Evolutionary conservation across 495 filamentous ascomycete genomes (phyloP), one percentile per base, ranked within the genome.

Genomic region (Penicillium atrosanguineum): DNA sequence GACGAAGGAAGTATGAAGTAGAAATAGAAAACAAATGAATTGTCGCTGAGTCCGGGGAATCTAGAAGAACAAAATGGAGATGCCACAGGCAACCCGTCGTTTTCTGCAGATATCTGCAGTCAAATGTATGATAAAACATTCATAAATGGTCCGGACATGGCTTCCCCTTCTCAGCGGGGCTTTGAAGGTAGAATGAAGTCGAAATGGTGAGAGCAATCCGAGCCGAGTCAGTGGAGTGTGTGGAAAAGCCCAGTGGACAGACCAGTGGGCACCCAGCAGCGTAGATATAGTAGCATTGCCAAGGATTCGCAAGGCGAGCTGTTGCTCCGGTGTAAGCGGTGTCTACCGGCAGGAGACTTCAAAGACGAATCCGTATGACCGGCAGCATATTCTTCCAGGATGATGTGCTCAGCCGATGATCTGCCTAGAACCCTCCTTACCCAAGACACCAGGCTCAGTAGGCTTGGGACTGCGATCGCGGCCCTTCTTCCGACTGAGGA

Each of bases 401-500:
- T 38, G 20, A 25, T 1, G n/a, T n/a, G 34, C 45, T 71, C 60
- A 71, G 59, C 70, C 72, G 57, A 78, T 75, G 46, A 78, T 78
- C 50, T 77, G 75, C 46, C 94, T 80, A 18, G 94, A 91, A 7
- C 94, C 94, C 64, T 98, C 94, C 64, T 96, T 96, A 48, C 94
- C 95, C 55, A 98, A 66, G 43, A 98, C 92, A 45, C 94, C 94
- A 16, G 89, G 78, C 66, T 98, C 94, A 67, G 90, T 90, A 40
- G 92, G 92, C 71, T 96, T 96, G 8, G 94, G 94, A 64, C 92
- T 96, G 63, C 88, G 83, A 44, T 91, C 90, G 38, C 94, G 79
- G 6, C 91, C 91, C 77, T 89, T 96, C 76, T 94, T 95, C 52
- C 92, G 79, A 36, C 79, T 86, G 50, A 97, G 76, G 68, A 98